These are phyloP conservation scores for Trichoderma orchidacearum DNA, from an alignment of 495 filamentous ascomycete species.

Conservation along the genomic window DNA sequence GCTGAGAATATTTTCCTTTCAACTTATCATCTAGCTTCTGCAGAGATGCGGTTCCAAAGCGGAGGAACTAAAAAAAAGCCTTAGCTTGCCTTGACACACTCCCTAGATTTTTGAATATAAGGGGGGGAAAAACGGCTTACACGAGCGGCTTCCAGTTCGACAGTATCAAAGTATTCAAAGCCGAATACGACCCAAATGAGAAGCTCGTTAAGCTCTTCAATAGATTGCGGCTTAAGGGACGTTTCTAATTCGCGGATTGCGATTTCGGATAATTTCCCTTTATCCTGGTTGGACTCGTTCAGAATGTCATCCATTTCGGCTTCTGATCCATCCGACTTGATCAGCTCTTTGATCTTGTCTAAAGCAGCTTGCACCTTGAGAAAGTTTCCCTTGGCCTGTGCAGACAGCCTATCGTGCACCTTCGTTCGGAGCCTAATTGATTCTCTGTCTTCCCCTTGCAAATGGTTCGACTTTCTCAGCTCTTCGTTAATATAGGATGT, in stretches of 20 bases:
- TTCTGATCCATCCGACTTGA: slow-evolving; percentile 11
- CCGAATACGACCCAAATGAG: slow-evolving; percentile 13
- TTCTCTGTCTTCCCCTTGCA: neutral
- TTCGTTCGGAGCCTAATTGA: neutral
- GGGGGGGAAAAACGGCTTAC: slow-evolving; percentile 3
- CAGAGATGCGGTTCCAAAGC: slow-evolving; percentile 7
- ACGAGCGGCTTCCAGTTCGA: slow-evolving; percentile 9
- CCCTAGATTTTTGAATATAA: slow-evolving; percentile 1
- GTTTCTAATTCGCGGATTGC: slow-evolving; percentile 9
- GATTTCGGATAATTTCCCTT: slow-evolving; percentile 4
- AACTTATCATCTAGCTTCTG: slow-evolving; percentile 6
- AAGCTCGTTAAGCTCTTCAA: slow-evolving; percentile 15
- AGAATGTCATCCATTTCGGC: slow-evolving; percentile 10
- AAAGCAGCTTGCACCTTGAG: slow-evolving; percentile 3
- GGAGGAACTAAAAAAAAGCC: neutral
- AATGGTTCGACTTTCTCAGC: neutral
- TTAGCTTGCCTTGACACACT: neutral
- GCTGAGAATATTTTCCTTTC: slow-evolving; percentile 11
- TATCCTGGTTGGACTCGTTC: slow-evolving; percentile 8
- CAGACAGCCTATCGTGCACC: neutral
- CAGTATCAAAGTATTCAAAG: slow-evolving; percentile 2
- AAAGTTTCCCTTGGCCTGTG: neutral
- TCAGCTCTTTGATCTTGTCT: slow-evolving; percentile 7
- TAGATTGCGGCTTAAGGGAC: slow-evolving; percentile 9
- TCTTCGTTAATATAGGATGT: neutral